phyloP scores from a whole-genome alignment of 805 yeast genomes.

The Lipomyces starkeyi region DNA sequence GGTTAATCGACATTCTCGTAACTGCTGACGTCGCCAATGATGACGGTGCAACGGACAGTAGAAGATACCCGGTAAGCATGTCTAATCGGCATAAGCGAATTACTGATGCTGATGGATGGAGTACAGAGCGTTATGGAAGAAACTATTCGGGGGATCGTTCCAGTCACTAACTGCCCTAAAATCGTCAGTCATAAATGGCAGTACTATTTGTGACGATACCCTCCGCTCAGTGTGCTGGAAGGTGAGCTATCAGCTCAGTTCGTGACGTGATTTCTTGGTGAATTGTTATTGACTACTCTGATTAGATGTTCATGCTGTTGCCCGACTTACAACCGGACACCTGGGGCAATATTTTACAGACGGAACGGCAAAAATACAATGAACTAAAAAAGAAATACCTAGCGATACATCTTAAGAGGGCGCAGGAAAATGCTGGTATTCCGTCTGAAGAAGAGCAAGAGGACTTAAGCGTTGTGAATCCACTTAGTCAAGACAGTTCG shows the following conservation, averaged over 20 bases:
- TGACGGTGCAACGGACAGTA: neutral
- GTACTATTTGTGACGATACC: conserved; percentile 25
- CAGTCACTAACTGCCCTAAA: conserved; percentile 31
- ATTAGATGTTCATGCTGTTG: conserved; percentile 30
- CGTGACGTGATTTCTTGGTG: neutral
- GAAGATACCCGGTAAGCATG: neutral
- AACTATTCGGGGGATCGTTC: conserved; percentile 16
- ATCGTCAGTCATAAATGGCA: conserved; percentile 29
- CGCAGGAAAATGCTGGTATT: conserved; percentile 12
- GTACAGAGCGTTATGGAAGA: conserved; percentile 25
- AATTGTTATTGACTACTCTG: neutral
- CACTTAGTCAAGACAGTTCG: conserved; percentile 35
- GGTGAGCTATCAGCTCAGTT: conserved; percentile 13
- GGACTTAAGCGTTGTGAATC: conserved; percentile 33
- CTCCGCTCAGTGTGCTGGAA: conserved; percentile 36
- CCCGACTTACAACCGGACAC: conserved; percentile 37
- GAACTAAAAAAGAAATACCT: conserved; percentile 25
- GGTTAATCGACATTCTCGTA: neutral
- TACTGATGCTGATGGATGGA: neutral
- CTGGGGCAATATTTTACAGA: conserved; percentile 24
- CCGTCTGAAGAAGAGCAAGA: conserved; percentile 15
- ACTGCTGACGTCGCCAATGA: neutral
- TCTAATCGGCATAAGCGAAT: neutral
- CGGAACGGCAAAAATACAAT: conserved; percentile 29
- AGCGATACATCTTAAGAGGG: conserved; percentile 21